Base-by-base conservation (phyloP, 306 rosid species). In the Vicia villosa region DNA sequence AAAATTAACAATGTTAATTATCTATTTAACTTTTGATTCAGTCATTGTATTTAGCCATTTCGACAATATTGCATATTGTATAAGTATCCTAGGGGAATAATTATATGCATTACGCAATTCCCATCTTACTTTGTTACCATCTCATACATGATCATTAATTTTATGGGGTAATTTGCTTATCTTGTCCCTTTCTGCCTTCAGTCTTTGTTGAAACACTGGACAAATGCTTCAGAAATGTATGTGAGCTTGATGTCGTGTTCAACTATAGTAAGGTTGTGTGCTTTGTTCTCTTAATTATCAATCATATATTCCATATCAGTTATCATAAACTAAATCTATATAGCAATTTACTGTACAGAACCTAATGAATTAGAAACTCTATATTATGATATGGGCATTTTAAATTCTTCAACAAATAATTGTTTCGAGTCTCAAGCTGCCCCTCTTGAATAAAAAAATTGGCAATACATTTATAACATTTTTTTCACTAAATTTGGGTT, bases 141-240 rank as follows among this genome's bases (percentile, higher is more conserved):
- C 55, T 46, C 49, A 55, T 28, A 47, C 34, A 43, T 40, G 56
- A 12, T 71, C 68, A 51, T 64, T 69, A 26, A 36, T 55, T 63
- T 59, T 67, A 37, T 54, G 59, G 46, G 45, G 45, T 28, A 2
- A 59, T 76, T 67, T 67, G 22, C 81, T 85, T 55, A 72, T 79
- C 66, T 40, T 22, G 21, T 26, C 30, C 75, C 70, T 81, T 73
- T 20, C 60, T 82, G 72, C 50, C 55, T 75, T 70, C 97, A 95
- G 99, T 95, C 70, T 86, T 95, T 64, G 99, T 95, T 73, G 99
- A 95, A 86, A 89, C 96, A 14, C 54, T 94, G 89, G 97, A 91
- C 86, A 95, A 90, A 77, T 95, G 96, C 92, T 89, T 91, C 92
- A 87, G 77, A 84, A 95, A 95, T 76, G 96, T 95, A 24, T 91